phyloP scores from a whole-genome alignment of 2,329 filamentous ascomycete genomes.

The Phyllachora maydis region DNA sequence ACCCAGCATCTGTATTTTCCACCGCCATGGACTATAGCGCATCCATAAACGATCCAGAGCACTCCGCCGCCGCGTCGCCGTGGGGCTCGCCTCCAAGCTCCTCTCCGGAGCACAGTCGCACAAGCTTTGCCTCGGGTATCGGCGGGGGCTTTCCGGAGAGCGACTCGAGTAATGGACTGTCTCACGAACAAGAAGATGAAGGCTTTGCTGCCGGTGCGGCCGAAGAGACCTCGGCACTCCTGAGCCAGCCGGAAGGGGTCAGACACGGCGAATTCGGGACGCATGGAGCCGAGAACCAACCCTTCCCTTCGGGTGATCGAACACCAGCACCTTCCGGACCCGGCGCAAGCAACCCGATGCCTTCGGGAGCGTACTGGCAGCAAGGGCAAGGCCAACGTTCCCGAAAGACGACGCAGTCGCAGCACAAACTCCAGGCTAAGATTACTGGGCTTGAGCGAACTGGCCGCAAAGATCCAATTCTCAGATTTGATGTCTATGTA shows the following conservation, averaged over 20 bases:
- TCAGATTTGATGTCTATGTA: constrained; percentile 95
- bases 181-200: constrained; percentile 13
- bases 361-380: constrained; percentile 13
- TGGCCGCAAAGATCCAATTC: constrained; percentile 84
- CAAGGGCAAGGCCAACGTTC: no score
- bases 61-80: constrained; percentile 28
- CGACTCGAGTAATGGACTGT: constrained; percentile 21
- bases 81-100: constrained; percentile 33
- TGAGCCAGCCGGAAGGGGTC: constrained; percentile 23
- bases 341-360: constrained; percentile 4
- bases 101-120: constrained; percentile 24
- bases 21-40: constrained; percentile 44
- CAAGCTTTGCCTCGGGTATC: constrained; percentile 17
- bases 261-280: constrained; percentile 10
- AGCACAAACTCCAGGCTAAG: constrained; percentile 81
- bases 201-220: constrained; percentile 14
- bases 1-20: no score
- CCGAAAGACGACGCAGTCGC: constrained; percentile 38
- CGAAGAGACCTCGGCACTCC: constrained; percentile 16
- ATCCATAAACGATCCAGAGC: constrained; percentile 31
- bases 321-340: constrained; percentile 10
- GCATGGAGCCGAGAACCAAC: constrained; percentile 8
- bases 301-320: constrained; percentile 6
- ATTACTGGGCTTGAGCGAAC: constrained; percentile 84
- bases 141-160: constrained; percentile 17